phyloP scores from a whole-genome alignment of 2,329 filamentous ascomycete genomes.

The Pseudopithomyces chartarum region DNA sequence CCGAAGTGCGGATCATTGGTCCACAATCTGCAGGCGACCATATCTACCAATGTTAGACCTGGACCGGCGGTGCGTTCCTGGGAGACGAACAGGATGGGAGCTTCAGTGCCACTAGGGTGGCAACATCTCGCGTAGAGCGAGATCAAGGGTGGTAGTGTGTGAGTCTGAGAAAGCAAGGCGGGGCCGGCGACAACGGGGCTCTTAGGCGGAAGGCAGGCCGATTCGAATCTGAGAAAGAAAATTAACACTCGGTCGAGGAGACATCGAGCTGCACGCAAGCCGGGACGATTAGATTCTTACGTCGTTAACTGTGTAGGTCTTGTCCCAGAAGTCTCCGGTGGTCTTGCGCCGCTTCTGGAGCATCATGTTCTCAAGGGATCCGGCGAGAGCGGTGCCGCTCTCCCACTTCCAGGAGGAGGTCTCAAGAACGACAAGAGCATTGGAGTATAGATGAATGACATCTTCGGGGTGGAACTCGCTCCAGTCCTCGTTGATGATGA shows the following conservation, averaged over 20 bases:
- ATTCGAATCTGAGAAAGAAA: slow-evolving; percentile 8
- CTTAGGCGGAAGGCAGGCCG: not conserved
- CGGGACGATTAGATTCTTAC: slow-evolving; percentile 27
- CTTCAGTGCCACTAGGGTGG: too few species aligned
- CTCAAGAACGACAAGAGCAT: slow-evolving; percentile 41
- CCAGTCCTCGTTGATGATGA: slow-evolving; percentile 39
- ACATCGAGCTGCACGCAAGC: not conserved
- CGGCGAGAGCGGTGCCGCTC: slow-evolving; percentile 33
- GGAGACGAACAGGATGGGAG: not conserved
- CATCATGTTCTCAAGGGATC: slow-evolving; percentile 38
- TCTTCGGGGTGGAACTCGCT: slow-evolving; percentile 33
- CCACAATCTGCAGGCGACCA: too few species aligned
- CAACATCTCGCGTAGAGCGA: not conserved
- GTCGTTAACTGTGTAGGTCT: slow-evolving; percentile 28
- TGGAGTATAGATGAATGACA: slow-evolving; percentile 41
- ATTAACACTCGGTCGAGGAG: slow-evolving; percentile 4
- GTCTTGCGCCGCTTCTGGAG: slow-evolving; percentile 36
- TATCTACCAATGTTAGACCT: not conserved
- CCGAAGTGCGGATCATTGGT: too few species aligned
- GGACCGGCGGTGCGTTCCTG: not conserved
- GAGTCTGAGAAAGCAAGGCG: not conserved
- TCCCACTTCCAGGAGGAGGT: slow-evolving; percentile 40
- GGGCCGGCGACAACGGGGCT: not conserved
- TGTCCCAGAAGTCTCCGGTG: slow-evolving; percentile 30
- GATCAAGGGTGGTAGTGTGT: not conserved